Evolutionary conservation across 2,329 filamentous ascomycete species (phyloP).

Genomic region (Cryphonectria nitschkei): DNA sequence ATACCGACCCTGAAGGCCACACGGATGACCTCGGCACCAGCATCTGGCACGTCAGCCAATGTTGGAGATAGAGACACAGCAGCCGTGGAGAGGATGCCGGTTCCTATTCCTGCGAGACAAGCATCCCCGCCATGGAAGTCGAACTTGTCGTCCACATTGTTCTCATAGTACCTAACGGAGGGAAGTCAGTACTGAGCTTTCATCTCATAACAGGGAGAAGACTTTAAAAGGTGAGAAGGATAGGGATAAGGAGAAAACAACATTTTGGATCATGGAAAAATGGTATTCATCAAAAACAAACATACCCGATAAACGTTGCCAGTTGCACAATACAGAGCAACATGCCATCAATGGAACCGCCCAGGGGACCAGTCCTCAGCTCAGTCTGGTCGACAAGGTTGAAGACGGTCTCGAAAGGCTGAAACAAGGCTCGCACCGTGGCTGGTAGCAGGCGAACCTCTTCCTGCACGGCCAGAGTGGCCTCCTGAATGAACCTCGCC

Average conservation of each 20-base stretch:
- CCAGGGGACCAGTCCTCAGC: constrained; percentile 45
- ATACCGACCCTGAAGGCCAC: constrained; percentile 52
- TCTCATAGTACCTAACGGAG: constrained; percentile 38
- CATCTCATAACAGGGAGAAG: too few species aligned
- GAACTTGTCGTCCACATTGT: constrained; percentile 31
- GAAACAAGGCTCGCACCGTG: constrained; percentile 37
- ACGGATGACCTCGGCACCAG: constrained; percentile 47
- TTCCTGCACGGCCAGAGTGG: constrained; percentile 43
- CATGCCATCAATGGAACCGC: constrained; percentile 49
- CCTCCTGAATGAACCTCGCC: constrained; percentile 46
- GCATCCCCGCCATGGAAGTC: constrained; percentile 34
- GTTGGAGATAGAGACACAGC: constrained; percentile 46
- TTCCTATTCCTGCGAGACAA: constrained; percentile 46
- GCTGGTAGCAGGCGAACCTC: constrained; percentile 42
- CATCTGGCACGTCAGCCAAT: constrained; percentile 43
- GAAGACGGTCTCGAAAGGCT: constrained; percentile 44
- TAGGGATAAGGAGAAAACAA: too few species aligned
- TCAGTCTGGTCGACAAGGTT: constrained; percentile 39
- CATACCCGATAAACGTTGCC: constrained; percentile 49
- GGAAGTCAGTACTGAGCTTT: neutral
- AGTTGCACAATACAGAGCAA: constrained; percentile 47
- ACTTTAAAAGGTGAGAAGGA: neutral
- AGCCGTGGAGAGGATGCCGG: constrained; percentile 48
- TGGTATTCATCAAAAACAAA: neutral
- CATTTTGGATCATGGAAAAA: too few species aligned